Evolutionary conservation across 176 grass and related monocot genomes (phyloP).

Genomic region (Lolium rigidum): DNA sequence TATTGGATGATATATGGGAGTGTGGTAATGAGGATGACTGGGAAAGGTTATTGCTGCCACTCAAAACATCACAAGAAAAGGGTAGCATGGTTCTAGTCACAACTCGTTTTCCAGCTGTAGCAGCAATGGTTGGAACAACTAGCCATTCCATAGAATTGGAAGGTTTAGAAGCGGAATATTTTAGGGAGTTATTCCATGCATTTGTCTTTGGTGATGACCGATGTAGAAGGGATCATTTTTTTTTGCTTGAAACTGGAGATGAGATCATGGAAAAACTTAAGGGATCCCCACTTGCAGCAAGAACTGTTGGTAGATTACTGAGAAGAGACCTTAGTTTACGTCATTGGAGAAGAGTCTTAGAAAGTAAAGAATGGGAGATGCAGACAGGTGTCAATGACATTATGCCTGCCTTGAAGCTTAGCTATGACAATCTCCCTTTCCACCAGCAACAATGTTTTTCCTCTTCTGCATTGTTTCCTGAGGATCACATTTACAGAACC

Average conservation of each 20-base stretch:
- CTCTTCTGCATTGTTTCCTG: not conserved
- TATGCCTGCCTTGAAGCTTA: not conserved
- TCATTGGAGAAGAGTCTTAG: slow-evolving; percentile 27
- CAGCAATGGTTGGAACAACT: not conserved
- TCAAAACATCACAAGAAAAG: not conserved
- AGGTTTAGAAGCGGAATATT: not conserved
- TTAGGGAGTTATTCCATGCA: not conserved
- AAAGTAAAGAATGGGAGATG: slow-evolving; percentile 28
- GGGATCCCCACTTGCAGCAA: slow-evolving; percentile 31
- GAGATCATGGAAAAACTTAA: slow-evolving; percentile 34
- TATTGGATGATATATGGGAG: slow-evolving; percentile 44
- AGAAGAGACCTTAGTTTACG: not conserved
- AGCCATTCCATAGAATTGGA: not conserved
- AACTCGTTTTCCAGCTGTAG: slow-evolving; percentile 2
- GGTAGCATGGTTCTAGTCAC: slow-evolving; percentile 39
- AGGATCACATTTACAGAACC: not conserved
- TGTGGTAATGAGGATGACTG: slow-evolving; percentile 5
- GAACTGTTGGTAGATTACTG: slow-evolving; percentile 38
- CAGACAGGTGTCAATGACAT: not conserved
- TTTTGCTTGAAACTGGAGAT: not conserved
- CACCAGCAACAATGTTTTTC: not conserved
- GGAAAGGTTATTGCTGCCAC: not conserved
- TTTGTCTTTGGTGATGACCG: not conserved
- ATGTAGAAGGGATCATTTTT: not conserved
- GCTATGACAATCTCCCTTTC: not conserved